Conservation (phyloP, 352 stramenopile genomes). For the Phytophthora pisi region DNA sequence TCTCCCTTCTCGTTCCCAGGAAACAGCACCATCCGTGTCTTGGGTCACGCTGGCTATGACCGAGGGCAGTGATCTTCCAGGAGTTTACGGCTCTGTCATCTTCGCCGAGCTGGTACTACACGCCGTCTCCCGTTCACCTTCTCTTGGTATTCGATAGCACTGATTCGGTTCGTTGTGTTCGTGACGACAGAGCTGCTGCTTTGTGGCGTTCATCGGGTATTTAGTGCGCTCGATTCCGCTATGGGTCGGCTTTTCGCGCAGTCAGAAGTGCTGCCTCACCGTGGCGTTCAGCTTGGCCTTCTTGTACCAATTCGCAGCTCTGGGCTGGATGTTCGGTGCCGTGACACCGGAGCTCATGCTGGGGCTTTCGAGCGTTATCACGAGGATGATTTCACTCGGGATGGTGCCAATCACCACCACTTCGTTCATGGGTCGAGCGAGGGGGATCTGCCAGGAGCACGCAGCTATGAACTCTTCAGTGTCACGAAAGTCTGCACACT, state of each 20-base stretch:
- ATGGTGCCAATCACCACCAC: slow-evolving; percentile 79
- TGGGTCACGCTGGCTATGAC: slow-evolving; percentile 9
- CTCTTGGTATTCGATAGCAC: background rate
- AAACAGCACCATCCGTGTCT: slow-evolving; percentile 4
- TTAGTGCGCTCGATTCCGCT: slow-evolving; percentile 60
- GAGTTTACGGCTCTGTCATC: slow-evolving; percentile 46
- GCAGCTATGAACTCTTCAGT: slow-evolving; percentile 1
- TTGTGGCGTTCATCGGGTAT: slow-evolving; percentile 68
- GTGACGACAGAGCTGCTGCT: slow-evolving; percentile 53
- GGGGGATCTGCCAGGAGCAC: slow-evolving; percentile 41
- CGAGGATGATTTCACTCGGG: slow-evolving; percentile 69
- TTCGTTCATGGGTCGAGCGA: slow-evolving; percentile 54
- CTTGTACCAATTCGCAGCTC: slow-evolving; percentile 53
- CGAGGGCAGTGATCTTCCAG: slow-evolving; percentile 31
- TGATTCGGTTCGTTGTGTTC: background rate
- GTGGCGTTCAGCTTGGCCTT: slow-evolving; percentile 46
- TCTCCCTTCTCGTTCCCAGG: background rate
- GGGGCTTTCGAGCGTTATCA: slow-evolving; percentile 70
- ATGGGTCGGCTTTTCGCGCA: slow-evolving; percentile 55
- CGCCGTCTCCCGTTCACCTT: background rate
- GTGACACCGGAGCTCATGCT: slow-evolving; percentile 58
- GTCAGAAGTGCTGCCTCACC: slow-evolving; percentile 60
- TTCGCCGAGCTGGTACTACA: slow-evolving; percentile 48
- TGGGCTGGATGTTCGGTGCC: slow-evolving; percentile 47
- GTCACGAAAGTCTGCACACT: slow-evolving; percentile 23